Base-by-base conservation (phyloP, 2,329 filamentous ascomycete species). In the Aspergillus aculeatus region DNA sequence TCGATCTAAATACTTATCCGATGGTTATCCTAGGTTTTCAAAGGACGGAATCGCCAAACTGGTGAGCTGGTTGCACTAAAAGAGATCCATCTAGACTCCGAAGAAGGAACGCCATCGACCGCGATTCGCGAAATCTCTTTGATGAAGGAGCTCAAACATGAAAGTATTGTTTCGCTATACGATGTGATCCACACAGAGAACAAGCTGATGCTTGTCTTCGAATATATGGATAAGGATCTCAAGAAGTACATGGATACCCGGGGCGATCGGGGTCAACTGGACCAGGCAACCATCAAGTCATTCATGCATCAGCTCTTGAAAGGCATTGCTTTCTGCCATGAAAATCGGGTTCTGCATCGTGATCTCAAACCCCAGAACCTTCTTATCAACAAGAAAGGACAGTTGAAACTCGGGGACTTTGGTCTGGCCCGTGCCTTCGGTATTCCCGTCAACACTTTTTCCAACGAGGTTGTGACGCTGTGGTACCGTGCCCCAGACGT, bases 111-210 rank as follows among this genome's bases (percentile, higher is more conserved):
- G 0, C 95, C 95, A 4, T 96, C 91, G 54, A 99, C 95, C 0
- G 95, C 95, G 50, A 99, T 99, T 75, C 91, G 95, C 71, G 95
- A 99, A 78, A 99, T 99, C 71, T 97, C 93, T 1, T 84, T 99
- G 59, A 98, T 99, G 95, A 99, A 99, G 80, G 95, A 99, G 79
- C 85, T 99, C 67, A 98, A 98, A 79, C 95, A 99, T 78, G 93
- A 97, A 76, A 98, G 97, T 74, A 98, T 99, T 67, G 93, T 99
- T 69, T 91, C 89, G 60, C 87, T 99, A 5, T 92, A 98, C 83
- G 95, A 99, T 83, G 95, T 99, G 58, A 98, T 99, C 71, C 95
- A 99, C 78, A 99, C 95, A 60, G 95, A 99, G 82, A 99, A 98
- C 80, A 99, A 99, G 77, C 87, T 99, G 59, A 99, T 99, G 95